Conservation (phyloP, 1,284 basidiomycete species). For the Leccinum subfulvum region DNA sequence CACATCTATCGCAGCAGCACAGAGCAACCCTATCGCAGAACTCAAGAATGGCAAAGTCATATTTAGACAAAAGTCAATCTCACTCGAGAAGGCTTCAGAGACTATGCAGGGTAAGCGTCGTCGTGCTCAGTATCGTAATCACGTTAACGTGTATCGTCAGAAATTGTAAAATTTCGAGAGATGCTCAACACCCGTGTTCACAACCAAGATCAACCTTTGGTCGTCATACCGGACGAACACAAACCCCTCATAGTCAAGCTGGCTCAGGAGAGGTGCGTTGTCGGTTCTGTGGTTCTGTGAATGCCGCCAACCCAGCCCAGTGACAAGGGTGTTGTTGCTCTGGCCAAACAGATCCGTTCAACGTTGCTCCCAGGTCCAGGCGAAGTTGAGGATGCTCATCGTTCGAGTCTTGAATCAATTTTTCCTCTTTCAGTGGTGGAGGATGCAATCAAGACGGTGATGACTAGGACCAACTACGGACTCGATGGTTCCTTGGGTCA, state of each 20-base stretch:
- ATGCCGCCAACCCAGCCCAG: constrained; percentile 38
- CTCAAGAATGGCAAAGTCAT: constrained; percentile 74
- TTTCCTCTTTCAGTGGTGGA: constrained; percentile 58
- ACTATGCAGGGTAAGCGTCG: constrained; percentile 70
- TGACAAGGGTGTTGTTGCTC: constrained; percentile 60
- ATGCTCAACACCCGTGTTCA: constrained; percentile 57
- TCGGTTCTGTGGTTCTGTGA: background rate
- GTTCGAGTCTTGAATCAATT: constrained; percentile 23
- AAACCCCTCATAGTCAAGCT: constrained; percentile 76
- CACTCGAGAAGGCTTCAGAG: constrained; percentile 75
- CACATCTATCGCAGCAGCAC: constrained; percentile 20
- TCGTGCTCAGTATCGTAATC: background rate
- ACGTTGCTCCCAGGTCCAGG: constrained; percentile 57
- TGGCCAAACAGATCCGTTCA: constrained; percentile 66
- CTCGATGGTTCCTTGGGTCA: constrained; percentile 50
- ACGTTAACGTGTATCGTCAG: constrained; percentile 26
- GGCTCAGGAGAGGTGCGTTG: constrained; percentile 71
- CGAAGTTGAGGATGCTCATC: constrained; percentile 47
- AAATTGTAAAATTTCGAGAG: constrained; percentile 72
- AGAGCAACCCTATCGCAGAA: constrained; percentile 50
- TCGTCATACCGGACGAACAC: constrained; percentile 62
- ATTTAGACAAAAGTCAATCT: constrained; percentile 76
- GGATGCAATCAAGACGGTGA: constrained; percentile 55
- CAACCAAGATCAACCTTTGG: constrained; percentile 47
- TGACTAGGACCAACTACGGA: constrained; percentile 74